Conservation (phyloP, 1,284 basidiomycete genomes). For the Tranzscheliella williamsii region DNA sequence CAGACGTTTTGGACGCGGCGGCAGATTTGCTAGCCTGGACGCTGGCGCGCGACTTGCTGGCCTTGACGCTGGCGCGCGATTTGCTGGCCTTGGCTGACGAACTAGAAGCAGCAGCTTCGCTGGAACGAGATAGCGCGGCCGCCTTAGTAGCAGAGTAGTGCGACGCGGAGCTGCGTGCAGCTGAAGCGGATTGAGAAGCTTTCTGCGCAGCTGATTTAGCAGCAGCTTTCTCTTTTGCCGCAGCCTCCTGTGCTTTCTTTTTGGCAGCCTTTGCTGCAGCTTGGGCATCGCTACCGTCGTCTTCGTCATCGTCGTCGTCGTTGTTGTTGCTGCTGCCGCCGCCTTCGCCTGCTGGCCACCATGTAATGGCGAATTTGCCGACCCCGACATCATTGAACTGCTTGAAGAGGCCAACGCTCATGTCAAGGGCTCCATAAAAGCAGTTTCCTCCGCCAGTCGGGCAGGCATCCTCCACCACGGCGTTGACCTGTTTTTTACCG, state of each 20-base stretch:
- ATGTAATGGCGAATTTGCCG: slow-evolving; percentile 51
- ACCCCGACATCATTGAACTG: slow-evolving; percentile 30
- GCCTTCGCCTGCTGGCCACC: slow-evolving; percentile 41
- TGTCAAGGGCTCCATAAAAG: slow-evolving; percentile 49
- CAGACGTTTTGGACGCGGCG: slow-evolving; percentile 12
- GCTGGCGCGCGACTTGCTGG: slow-evolving; percentile 23
- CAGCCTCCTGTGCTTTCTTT: slow-evolving; percentile 26
- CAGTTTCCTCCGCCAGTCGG: slow-evolving; percentile 49
- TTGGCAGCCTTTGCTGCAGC: slow-evolving; percentile 15
- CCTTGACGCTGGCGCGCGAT: slow-evolving; percentile 19
- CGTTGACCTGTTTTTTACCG: slow-evolving; percentile 39
- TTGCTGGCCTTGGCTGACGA: slow-evolving; percentile 13
- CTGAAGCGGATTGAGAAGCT: slow-evolving; percentile 30
- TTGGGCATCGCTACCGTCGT: slow-evolving; percentile 1
- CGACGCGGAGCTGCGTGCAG: slow-evolving; percentile 31
- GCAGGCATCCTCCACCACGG: slow-evolving; percentile 49
- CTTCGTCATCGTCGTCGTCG: slow-evolving; percentile 2
- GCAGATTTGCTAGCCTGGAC: slow-evolving; percentile 4
- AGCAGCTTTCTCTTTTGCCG: slow-evolving; percentile 1
- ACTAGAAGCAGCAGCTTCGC: slow-evolving; percentile 6
- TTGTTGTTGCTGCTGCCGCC: slow-evolving; percentile 5
- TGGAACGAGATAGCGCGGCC: slow-evolving; percentile 26
- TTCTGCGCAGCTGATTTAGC: slow-evolving; percentile 13
- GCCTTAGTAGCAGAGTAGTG: slow-evolving; percentile 30
- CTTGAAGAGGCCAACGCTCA: slow-evolving; percentile 52